Conservation (phyloP, 768 basidiomycete genomes). For the Termitomyces eurrhizus region DNA sequence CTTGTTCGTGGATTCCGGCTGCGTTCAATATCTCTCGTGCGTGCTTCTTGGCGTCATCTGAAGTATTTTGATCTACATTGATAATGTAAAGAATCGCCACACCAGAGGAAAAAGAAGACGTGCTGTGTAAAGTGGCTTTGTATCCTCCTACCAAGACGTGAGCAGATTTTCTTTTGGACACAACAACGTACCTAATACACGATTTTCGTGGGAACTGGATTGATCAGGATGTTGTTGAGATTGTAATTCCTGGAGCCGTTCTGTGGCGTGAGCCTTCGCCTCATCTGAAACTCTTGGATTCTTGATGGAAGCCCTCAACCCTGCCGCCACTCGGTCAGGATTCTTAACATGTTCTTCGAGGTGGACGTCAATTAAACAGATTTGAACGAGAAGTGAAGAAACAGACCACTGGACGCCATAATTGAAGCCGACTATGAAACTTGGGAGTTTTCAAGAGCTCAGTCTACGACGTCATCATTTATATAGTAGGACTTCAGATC, state of each 20-base stretch:
- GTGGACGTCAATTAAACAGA: background rate
- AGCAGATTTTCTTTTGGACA: background rate
- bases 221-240: background rate
- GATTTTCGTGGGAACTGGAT: constrained; percentile 7
- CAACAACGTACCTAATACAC: constrained; percentile 11
- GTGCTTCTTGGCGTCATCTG: constrained; percentile 46
- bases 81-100: background rate
- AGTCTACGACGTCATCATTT: background rate
- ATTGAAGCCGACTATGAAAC: background rate
- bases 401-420: constrained; percentile 9
- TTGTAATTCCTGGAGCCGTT: constrained; percentile 32
- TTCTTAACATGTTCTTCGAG: constrained; percentile 28
- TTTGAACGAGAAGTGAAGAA: background rate
- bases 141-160: constrained; percentile 34
- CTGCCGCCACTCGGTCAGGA: constrained; percentile 45
- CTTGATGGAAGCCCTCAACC: constrained; percentile 49
- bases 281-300: constrained; percentile 53
- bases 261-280: constrained; percentile 44
- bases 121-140: constrained; percentile 46
- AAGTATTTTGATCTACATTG: constrained; percentile 35
- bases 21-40: constrained; percentile 51
- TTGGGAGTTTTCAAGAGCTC: background rate
- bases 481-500: constrained; percentile 8
- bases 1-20: constrained; percentile 30
- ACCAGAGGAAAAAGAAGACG: constrained; percentile 3